These are phyloP conservation scores for Cladophialophora immunda DNA, from an alignment of 2,329 filamentous ascomycete genomes.

Conservation along the genomic window DNA sequence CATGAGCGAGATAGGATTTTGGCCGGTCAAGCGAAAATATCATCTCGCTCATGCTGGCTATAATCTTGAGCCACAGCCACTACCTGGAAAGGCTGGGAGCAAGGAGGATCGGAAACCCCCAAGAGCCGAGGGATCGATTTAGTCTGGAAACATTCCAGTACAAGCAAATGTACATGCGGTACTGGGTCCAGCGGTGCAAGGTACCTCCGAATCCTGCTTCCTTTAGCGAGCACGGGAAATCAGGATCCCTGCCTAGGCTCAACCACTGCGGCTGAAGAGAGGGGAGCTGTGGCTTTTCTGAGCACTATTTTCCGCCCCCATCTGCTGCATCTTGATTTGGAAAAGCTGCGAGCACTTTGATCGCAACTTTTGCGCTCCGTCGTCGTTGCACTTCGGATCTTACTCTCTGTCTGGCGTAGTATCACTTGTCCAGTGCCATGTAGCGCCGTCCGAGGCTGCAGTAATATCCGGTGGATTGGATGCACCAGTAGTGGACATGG, in stretches of 20 bases:
- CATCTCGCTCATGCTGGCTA: conserved; percentile 15
- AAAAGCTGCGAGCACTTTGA: conserved; percentile 5
- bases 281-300: conserved; percentile 4
- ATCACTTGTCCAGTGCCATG: neutral
- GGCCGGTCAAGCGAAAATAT: conserved; percentile 6
- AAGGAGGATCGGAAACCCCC: conserved; percentile 14
- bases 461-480: neutral
- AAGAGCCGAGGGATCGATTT: conserved; percentile 18
- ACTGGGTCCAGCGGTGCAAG: conserved; percentile 14
- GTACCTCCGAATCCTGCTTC: conserved; percentile 15
- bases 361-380: conserved; percentile 10
- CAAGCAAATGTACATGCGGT: neutral
- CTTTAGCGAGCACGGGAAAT: conserved; percentile 3
- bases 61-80: conserved; percentile 14
- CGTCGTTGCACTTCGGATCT: conserved; percentile 13
- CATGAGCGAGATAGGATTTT: neutral
- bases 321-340: conserved; percentile 2
- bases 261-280: conserved; percentile 14
- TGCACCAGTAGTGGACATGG: neutral
- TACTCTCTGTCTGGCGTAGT: conserved; percentile 16
- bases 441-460: conserved; percentile 2
- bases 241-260: neutral
- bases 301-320: conserved; percentile 10
- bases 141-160: conserved; percentile 18
- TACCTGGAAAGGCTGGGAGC: neutral